Base-by-base conservation (phyloP, 148 eudicot species). In the Vaccinium darrowii region DNA sequence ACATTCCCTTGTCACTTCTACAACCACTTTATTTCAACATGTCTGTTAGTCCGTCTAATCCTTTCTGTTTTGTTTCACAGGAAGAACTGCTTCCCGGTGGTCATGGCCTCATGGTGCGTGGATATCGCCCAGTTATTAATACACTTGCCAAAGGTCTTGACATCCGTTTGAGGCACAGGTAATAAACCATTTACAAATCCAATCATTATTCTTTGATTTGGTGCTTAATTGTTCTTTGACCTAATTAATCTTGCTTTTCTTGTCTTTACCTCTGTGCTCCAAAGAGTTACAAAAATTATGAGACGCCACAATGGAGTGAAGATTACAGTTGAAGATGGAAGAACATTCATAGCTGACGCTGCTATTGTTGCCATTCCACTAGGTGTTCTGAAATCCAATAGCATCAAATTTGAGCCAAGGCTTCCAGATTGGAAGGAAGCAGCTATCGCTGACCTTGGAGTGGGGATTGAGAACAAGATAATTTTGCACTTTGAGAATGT, bases 41-140 rank as follows among this genome's bases (percentile, higher is more conserved):
- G 12, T 25, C 3, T 63, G n/a, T 25, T 63, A 79, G 57, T 60
- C 67, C 47, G 71, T 60, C 73, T 80, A n/a, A 14, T 7, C 54
- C 11, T 60, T 19, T n/a, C 53, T 60, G 19, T 30, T 43, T 5
- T 43, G 33, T 39, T 60, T 49, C 84, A 84, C 87, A 97, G 99
- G 99, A 97, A 87, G 99, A 90, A 79, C 86, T 97, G 87, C 98
- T 97, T 86, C 98, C 99, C 67, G 99, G 99, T 81, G 99, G 99
- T 82, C 99, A 97, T 81, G 99, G 99, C 84, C 96, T 97, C 76
- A 97, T 97, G 99, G 98, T 97, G 47, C 92, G 99, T 47, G 99
- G 99, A 53, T 97, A 97, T 85, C 96, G 82, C 51, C 99, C 98
- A 52, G 99, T 97, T 82, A 81, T 97, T 62, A 97, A 97, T 87